Base-by-base conservation (phyloP, 1,284 basidiomycete genomes). In the Austroboletus novae-zelandiae region DNA sequence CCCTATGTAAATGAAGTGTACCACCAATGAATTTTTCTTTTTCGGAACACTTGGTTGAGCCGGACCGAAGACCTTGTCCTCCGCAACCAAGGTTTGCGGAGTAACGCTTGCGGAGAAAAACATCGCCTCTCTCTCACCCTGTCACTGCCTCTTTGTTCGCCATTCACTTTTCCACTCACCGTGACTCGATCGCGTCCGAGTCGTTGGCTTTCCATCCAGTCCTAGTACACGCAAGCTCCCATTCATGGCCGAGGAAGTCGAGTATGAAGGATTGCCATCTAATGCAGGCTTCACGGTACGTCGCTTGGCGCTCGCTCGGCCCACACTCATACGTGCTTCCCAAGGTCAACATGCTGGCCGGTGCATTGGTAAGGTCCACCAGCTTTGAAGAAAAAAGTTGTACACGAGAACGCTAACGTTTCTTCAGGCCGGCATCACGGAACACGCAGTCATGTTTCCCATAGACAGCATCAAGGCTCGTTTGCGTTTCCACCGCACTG, bases 381-480 rank as follows among this genome's bases (percentile, higher is more conserved):
- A 34, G 34, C 31, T 23, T 27, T 27, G 8, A 5, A 30, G 39
- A 14, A 34, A 45, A 44, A 55, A 35, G 27, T 23, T 37, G 35
- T 10, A 27, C 14, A n/a, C 23, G 39, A 13, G 14, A 13, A n/a
- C 14, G 39, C 23, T 40, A 25, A 40, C 25, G 39, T 27, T 39
- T 47, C 34, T 52, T 51, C 67, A 95, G 92, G 96, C 97, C 60
- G 97, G 97, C 55, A 99, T 99, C 62, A 94, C 94, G 49, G 97
- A 99, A 71, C 97, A 99, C 73, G 92, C 95, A 25, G 93, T 97
- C 67, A 99, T 99, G 90, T 99, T 93, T 68, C 97, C 97, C 4
- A 79, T 99, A 57, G 97, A 99, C 74, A 94, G 92, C 63, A 97
- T 99, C 70, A 98, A 99, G 79, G 96, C 92, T 53, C 58, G 85